These are phyloP conservation scores for Trichoderma sp. DNA, from an alignment of 2,329 filamentous ascomycete genomes.

Conservation along the genomic window DNA sequence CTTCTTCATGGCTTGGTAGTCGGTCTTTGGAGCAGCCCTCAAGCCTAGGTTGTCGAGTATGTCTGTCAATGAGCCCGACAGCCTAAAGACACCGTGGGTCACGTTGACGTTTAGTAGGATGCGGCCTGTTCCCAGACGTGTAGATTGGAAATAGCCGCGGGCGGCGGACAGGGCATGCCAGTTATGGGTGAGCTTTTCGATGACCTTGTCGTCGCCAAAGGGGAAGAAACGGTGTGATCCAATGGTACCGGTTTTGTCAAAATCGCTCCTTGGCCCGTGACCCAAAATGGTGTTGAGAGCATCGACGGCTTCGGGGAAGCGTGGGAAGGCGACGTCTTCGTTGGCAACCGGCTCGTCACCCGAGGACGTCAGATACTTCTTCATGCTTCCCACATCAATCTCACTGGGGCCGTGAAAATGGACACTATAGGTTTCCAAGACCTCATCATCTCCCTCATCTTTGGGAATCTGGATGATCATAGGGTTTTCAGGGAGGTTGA, in stretches of 20 bases:
- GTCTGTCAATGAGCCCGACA: constrained; percentile 34
- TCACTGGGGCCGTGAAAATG: constrained; percentile 40
- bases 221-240: constrained; percentile 52
- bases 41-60: constrained; percentile 33
- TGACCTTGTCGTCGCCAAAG: constrained; percentile 32
- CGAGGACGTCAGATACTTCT: constrained; percentile 46
- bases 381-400: constrained; percentile 40
- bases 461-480: constrained; percentile 36
- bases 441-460: constrained; percentile 31
- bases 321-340: constrained; percentile 43
- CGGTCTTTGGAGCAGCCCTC: constrained; percentile 13
- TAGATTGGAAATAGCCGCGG: constrained; percentile 56
- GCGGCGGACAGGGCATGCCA: constrained; percentile 39
- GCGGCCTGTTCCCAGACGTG: constrained; percentile 51
- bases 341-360: constrained; percentile 33
- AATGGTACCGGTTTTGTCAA: constrained; percentile 37
- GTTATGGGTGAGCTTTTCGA: constrained; percentile 28
- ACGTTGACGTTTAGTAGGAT: constrained; percentile 56
- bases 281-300: constrained; percentile 53
- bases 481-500: constrained; percentile 35
- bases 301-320: constrained; percentile 47
- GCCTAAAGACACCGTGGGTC: constrained; percentile 51
- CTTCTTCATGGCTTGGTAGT: constrained; percentile 17
- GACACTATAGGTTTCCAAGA: constrained; percentile 39
- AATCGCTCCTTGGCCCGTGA: constrained; percentile 38